phyloP scores from a whole-genome alignment of 2,329 filamentous ascomycete species.

The Apiospora sp. region DNA sequence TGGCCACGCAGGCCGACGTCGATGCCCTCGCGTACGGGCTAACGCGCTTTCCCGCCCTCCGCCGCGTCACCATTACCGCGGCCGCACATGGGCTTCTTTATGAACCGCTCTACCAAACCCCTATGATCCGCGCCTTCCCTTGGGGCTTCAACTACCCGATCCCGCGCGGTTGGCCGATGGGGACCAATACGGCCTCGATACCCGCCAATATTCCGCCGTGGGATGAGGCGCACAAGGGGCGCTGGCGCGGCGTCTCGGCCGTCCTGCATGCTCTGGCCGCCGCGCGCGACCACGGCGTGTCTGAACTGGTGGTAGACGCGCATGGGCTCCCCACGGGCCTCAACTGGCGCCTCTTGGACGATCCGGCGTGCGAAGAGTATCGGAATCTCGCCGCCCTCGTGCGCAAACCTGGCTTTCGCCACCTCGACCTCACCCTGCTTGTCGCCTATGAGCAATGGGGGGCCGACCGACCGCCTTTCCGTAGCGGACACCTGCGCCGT shows the following conservation, averaged over 20 bases:
- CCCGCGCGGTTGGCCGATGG: slow-evolving; percentile 18
- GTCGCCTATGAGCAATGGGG: neutral
- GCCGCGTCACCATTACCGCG: slow-evolving; percentile 12
- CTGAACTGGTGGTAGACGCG: neutral
- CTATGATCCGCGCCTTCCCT: slow-evolving; percentile 19
- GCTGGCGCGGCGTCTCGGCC: neutral
- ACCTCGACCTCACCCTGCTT: neutral
- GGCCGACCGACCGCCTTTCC: neutral
- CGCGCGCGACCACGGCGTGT: neutral
- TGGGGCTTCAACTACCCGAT: slow-evolving; percentile 18
- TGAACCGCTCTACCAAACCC: slow-evolving; percentile 13
- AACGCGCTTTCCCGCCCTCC: neutral
- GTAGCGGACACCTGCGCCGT: neutral
- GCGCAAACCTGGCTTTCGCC: neutral
- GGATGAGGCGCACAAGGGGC: neutral
- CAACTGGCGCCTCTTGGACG: neutral
- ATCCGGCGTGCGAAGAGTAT: neutral
- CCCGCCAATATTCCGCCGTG: neutral
- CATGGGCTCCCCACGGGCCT: neutral
- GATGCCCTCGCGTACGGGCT: neutral
- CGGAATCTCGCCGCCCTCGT: neutral
- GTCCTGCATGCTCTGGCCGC: neutral
- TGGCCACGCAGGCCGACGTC: neutral
- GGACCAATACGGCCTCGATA: neutral
- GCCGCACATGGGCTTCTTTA: slow-evolving; percentile 14